Evolutionary conservation across 495 filamentous ascomycete genomes (phyloP), one percentile per base, ranked within the genome.

Genomic region (Pyrenula massariospora): DNA sequence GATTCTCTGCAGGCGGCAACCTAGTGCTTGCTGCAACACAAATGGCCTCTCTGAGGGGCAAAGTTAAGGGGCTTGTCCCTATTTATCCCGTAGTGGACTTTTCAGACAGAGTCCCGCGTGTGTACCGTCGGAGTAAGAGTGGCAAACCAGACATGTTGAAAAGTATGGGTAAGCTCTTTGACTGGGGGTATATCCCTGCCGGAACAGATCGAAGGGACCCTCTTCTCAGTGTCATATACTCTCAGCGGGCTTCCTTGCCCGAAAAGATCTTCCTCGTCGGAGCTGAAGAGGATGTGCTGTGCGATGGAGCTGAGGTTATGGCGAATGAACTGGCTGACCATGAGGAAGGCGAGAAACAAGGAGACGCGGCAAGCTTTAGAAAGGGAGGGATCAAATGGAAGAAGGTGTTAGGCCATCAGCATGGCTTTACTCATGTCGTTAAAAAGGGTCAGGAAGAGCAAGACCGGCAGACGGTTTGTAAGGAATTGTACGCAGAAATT

Each of bases 241-340:
- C 50, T 8, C n/a, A 52, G 20, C 8, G 50, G 19, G 19, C n/a
- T 20, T 8, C 19, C 19, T 24, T 52, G 10, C 50, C 50, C n/a
- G 10, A 20, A 10, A 52, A 52, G 19, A 52, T 52, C 10, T 52
- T 52, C 22, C 50, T 52, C 8, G 20, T 52, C 22, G 50, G n/a
- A 8, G 50, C 50, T 10, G 50, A 52, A 52, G n/a, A 52, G 19
- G 50, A 52, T 52, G 50, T 52, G 10, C 50, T 52, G n/a, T 52
- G n/a, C 22, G 19, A 52, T 10, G 50, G 22, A 8, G 50, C 8
- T 10, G 8, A 52, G 20, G 19, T 52, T 8, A 52, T 52, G 50
- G 50, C 50, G 19, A 21, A 52, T 10, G n/a, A 24, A 20, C 22
- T 52, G 20, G 50, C 50, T 21, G 19, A 5, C 8, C 5, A 52